Evolutionary conservation across 2,329 filamentous ascomycete species (phyloP), one percentile per base, ranked within the genome.

Genomic region (Talaromyces atroroseus): DNA sequence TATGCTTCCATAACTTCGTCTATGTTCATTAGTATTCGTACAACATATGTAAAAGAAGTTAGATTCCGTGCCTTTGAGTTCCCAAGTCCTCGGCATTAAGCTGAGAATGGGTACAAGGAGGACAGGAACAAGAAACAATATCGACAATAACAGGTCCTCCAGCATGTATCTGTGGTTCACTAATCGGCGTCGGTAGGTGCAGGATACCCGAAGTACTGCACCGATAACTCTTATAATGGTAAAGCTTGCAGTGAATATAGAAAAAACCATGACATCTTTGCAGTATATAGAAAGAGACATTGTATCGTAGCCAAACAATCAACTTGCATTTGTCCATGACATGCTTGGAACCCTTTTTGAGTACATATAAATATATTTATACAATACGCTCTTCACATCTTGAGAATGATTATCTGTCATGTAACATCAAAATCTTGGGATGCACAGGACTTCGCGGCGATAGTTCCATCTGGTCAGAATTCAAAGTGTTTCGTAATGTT

Each of bases 231-330:
- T 44, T 21, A 44, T n/a, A n/a, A 44, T n/a, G 16, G 16, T 21
- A n/a, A 44, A n/a, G 20, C 40, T 44, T 44, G 16, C 16, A 44
- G 40, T 44, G 40, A 44, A 21, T n/a, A 44, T 44, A 8, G 16
- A 44, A 44, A 21, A 44, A 44, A 44, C 16, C 40, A 44, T n/a
- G 20, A 44, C 20, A 21, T 44, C 16, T 21, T 44, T 5, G 14
- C 16, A 16, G 20, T 7, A 5, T 7, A 44, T 44, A 44, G 16
- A 44, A 16, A 21, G 20, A 59, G 44, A 47, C 62, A 57, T 38
- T 58, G 46, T 36, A 18, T 48, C n/a, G n/a, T n/a, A 46, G 40
- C 6, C 12, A 34, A 34, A 34, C 29, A 34, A 34, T 12, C 6
- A 34, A 34, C 12, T 6, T 34, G 12, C 12, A 34, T 34, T 12